A percentile compares a stretch with the other conserved stretches of the same genome.
These are phyloP conservation scores for Chalara sp. DNA, from an alignment of 2,329 filamentous ascomycete species.

Conservation along the genomic window DNA sequence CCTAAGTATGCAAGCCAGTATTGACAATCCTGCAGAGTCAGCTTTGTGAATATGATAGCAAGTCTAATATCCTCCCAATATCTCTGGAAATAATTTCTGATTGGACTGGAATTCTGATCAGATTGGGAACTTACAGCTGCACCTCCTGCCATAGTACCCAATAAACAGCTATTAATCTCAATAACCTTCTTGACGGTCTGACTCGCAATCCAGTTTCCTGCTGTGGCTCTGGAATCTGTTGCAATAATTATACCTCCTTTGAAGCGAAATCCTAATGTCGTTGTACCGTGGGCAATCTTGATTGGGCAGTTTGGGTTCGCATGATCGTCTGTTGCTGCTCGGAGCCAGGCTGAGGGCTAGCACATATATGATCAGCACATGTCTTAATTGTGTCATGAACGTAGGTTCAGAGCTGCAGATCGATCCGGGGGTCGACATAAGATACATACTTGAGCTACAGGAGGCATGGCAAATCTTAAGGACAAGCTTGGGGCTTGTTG, in stretches of 20 bases:
- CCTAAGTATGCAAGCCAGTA: constrained; percentile 99
- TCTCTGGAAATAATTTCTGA: neutral
- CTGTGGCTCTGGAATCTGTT: constrained; percentile 93
- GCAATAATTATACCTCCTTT: constrained; percentile 97
- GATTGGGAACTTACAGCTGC: constrained; percentile 61
- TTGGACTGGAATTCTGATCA: neutral
- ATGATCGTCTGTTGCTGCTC: constrained; percentile 93
- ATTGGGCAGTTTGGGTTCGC: constrained; percentile 96
- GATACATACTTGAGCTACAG: constrained; percentile 72
- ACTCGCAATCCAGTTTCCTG: constrained; percentile 98
- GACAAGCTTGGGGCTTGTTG: constrained; percentile 70
- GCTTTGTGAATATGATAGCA: neutral
- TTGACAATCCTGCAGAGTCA: constrained; percentile 70
- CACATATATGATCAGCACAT: constrained; percentile 11
- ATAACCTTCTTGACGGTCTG: constrained; percentile 99
- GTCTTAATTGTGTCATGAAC: neutral
- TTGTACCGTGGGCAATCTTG: constrained; percentile 98
- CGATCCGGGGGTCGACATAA: too few relatives aligned
- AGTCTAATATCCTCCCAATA: constrained; percentile 3
- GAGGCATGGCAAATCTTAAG: constrained; percentile 91
- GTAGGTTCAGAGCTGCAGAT: too few relatives aligned
- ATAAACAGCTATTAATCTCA: constrained; percentile 88
- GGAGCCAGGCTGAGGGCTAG: constrained; percentile 88
- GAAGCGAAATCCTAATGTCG: constrained; percentile 95
- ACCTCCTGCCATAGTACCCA: constrained; percentile 97